Conservation (phyloP, 345 rosid species). For the Xanthoceras sorbifolium region DNA sequence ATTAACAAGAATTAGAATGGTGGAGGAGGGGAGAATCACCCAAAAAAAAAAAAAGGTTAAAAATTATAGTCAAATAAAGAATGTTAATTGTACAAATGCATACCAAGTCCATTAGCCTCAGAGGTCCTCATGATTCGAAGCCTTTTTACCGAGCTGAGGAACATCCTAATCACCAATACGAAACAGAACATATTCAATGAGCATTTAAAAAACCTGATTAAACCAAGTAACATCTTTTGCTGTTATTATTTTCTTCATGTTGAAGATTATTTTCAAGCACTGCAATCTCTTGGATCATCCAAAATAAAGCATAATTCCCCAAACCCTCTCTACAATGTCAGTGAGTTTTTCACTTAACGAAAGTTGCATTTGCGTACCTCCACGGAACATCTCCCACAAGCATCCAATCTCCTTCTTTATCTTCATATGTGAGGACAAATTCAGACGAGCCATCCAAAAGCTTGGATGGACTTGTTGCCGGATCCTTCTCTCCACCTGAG, state of each 20-base stretch:
- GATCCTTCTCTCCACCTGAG: conserved; percentile 39
- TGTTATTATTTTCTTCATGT: background rate
- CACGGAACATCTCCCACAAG: conserved; percentile 98
- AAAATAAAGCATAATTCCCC: too few relatives aligned
- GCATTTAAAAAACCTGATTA: conserved; percentile 7
- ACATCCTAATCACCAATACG: conserved; percentile 61
- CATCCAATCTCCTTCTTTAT: conserved; percentile 98
- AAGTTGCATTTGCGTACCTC: conserved; percentile 75
- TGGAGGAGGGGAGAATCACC: background rate
- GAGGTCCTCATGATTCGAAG: conserved; percentile 85
- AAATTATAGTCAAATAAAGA: background rate
- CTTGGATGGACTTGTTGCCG: conserved; percentile 40
- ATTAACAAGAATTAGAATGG: conserved; percentile 5
- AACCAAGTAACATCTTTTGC: background rate
- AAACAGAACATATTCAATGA: conserved; percentile 8
- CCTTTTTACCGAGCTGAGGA: conserved; percentile 72
- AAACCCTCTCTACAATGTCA: too few relatives aligned
- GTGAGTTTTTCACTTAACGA: background rate
- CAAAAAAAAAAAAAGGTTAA: background rate
- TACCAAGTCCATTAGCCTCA: conserved; percentile 89
- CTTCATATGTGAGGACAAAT: conserved; percentile 89
- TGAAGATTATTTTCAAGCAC: background rate
- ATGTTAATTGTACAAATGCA: conserved; percentile 12
- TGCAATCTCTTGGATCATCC: background rate
- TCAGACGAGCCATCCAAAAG: conserved; percentile 84